phyloP scores from a whole-genome alignment of 371 early-diverging fungal species.

The Syncephalis plumigaleata region DNA sequence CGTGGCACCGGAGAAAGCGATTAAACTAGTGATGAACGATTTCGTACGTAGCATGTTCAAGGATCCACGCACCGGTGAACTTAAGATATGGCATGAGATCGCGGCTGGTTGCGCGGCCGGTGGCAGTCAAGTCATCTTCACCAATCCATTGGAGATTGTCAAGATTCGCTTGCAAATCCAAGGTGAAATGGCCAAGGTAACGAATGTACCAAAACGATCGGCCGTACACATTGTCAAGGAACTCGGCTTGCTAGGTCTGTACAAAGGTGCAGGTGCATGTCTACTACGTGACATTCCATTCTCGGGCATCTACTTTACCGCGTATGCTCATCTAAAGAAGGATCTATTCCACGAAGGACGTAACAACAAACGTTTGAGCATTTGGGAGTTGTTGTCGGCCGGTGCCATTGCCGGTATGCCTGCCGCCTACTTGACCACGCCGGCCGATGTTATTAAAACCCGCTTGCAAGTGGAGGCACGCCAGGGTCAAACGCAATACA shows the following conservation, averaged over 20 bases:
- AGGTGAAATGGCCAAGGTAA: conserved; percentile 46
- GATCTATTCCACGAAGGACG: conserved; percentile 58
- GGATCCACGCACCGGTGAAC: conserved; percentile 42
- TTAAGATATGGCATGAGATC: conserved; percentile 53
- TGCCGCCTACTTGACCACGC: conserved; percentile 92
- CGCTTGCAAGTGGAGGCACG: conserved; percentile 87
- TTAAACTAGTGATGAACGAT: conserved; percentile 95
- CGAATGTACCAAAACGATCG: conserved; percentile 38
- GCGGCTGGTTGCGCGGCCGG: conserved; percentile 82
- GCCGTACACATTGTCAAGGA: conserved; percentile 82
- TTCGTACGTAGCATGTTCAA: conserved; percentile 59
- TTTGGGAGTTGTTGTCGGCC: conserved; percentile 65
- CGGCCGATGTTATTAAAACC: conserved; percentile 97
- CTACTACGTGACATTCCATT: conserved; percentile 93
- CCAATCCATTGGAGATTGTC: conserved; percentile 91
- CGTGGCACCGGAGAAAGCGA: conserved; percentile 90
- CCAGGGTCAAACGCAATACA: conserved; percentile 75
- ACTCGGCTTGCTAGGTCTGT: conserved; percentile 85
- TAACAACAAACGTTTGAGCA: conserved; percentile 45
- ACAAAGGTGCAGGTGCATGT: conserved; percentile 89
- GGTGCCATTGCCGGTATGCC: conserved; percentile 96
- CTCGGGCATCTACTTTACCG: conserved; percentile 92
- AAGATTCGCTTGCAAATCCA: conserved; percentile 93
- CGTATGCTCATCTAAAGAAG: conserved; percentile 81
- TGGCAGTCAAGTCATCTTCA: conserved; percentile 62